Evolutionary conservation across 495 filamentous ascomycete genomes (phyloP).

Genomic region (Paragyromitra xinjiangensis): DNA sequence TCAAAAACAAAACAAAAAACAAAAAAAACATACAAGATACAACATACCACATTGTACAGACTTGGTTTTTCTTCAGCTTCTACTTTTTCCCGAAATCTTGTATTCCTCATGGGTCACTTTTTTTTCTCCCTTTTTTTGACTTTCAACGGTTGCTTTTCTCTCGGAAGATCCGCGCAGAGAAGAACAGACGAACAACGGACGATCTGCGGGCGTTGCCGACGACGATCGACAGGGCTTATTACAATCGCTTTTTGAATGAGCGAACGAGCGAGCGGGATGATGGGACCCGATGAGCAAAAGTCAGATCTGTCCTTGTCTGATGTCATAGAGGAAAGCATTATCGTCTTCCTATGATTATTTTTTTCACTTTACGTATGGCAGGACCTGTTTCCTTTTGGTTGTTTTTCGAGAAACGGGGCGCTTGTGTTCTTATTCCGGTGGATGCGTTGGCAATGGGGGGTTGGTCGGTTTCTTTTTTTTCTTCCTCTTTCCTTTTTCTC

Average conservation of each 20-base stretch:
- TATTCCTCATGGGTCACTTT: slow-evolving; percentile 38
- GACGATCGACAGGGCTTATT: slow-evolving; percentile 44
- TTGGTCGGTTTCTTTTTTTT: slow-evolving; percentile 48
- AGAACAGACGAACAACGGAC: slow-evolving; percentile 27
- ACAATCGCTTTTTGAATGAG: slow-evolving; percentile 39
- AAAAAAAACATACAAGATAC: slow-evolving; percentile 46
- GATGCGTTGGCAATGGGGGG: slow-evolving; percentile 52
- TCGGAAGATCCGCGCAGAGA: slow-evolving; percentile 44
- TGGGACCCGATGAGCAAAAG: slow-evolving; percentile 42
- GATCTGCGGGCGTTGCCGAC: slow-evolving; percentile 32
- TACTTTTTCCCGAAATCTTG: slow-evolving; percentile 38
- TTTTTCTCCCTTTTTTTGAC: slow-evolving; percentile 27
- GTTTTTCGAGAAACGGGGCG: slow-evolving; percentile 42
- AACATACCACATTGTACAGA: slow-evolving; percentile 51
- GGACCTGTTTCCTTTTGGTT: slow-evolving; percentile 43
- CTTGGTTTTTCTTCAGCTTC: slow-evolving; percentile 48
- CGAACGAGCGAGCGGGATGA: slow-evolving; percentile 33
- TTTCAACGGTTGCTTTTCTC: slow-evolving; percentile 23
- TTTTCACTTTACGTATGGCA: slow-evolving; percentile 44
- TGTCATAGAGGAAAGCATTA: slow-evolving; percentile 47
- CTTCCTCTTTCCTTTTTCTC: slow-evolving; percentile 31
- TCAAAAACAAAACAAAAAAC: slow-evolving; percentile 26
- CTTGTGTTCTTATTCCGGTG: slow-evolving; percentile 46
- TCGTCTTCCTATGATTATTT: slow-evolving; percentile 37
- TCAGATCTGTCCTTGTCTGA: slow-evolving; percentile 40